Evolutionary conservation across 495 filamentous ascomycete species (phyloP), one percentile per base, ranked within the genome.

Genomic region (Aspergillus baeticus): DNA sequence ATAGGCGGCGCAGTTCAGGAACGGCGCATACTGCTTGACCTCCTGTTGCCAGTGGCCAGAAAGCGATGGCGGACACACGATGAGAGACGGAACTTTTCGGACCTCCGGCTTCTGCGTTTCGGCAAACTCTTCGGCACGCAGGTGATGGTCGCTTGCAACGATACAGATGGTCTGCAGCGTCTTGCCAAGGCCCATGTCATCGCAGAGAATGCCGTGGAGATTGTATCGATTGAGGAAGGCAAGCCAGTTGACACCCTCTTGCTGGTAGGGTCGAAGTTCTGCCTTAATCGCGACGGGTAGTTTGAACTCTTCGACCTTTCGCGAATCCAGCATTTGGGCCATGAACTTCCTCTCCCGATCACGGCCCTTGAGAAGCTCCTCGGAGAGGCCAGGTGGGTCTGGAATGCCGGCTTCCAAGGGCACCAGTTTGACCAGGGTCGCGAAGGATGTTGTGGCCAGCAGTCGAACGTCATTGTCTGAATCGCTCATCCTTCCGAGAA

Each of bases 21-120:
- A 98, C 6, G 94, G 94, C 2, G 94, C 95, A 63, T 94, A 98
- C 33, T 89, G 85, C 64, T 87, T 88, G 65, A 98, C 91, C 69
- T 98, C 94, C 64, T 98, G 94, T 70, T 96, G 90, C 94, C 94
- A 98, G 71, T 98, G 94, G 7, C 94, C 94, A 10, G 94, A 97
- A n/a, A 98, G 82, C 0, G 95, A 96, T 2, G 94, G 93, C 11
- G 94, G 94, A 65, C 94, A 98, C 50, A 98, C 84, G 56, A 98
- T 97, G 47, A 98, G 80, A 21, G 92, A 96, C 3, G 95, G 93
- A 2, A 97, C 77, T 54, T 84, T 87, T 33, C 91, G 81, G 26
- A 84, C 79, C 64, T 98, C 93, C 8, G 82, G 77, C 14, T 87
- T 79, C 48, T 85, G 79, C 1, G 92, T 94, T 69, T 85, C 89